phyloP scores from a whole-genome alignment of 2,329 filamentous ascomycete species.

The Claviceps sp. region DNA sequence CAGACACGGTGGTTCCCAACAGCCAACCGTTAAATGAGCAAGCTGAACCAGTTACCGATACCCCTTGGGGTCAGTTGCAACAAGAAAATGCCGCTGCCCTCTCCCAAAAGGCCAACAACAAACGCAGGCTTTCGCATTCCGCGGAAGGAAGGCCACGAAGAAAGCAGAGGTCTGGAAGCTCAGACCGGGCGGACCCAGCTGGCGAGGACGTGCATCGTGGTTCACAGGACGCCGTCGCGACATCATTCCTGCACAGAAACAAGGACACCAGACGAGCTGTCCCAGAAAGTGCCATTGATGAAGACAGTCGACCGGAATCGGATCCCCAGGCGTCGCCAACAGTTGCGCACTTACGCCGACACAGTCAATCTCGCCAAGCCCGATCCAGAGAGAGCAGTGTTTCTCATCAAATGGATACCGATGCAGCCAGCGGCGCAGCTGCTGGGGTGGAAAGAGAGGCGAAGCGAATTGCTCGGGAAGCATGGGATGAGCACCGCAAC shows the following conservation, averaged over 20 bases:
- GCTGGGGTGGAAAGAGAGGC: constrained; percentile 12
- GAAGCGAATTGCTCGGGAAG: constrained; percentile 20
- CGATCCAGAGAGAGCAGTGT: constrained; percentile 16
- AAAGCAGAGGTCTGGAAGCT: constrained; percentile 17
- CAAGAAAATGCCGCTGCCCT: constrained; percentile 7
- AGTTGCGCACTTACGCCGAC: constrained; percentile 13
- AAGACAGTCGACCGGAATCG: constrained; percentile 9
- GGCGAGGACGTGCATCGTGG: neutral
- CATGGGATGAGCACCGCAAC: constrained; percentile 21
- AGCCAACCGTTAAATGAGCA: constrained; percentile 1
- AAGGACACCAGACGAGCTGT: constrained; percentile 2
- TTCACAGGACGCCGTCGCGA: neutral
- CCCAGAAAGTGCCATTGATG: constrained; percentile 9
- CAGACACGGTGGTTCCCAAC: constrained; percentile 3
- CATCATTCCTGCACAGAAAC: constrained; percentile 6
- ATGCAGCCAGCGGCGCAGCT: constrained; percentile 1
- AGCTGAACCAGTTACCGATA: constrained; percentile 1
- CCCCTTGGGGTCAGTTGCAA: constrained; percentile 2
- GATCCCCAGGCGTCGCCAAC: constrained; percentile 16
- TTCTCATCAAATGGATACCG: constrained; percentile 13
- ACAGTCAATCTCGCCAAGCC: constrained; percentile 14
- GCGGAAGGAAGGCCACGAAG: constrained; percentile 20
- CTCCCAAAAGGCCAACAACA: constrained; percentile 17
- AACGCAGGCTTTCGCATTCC: constrained; percentile 19
- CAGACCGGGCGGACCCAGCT: constrained; percentile 10